Base-by-base conservation (phyloP, 2,329 filamentous ascomycete genomes). In the Penicillium oxalicum region DNA sequence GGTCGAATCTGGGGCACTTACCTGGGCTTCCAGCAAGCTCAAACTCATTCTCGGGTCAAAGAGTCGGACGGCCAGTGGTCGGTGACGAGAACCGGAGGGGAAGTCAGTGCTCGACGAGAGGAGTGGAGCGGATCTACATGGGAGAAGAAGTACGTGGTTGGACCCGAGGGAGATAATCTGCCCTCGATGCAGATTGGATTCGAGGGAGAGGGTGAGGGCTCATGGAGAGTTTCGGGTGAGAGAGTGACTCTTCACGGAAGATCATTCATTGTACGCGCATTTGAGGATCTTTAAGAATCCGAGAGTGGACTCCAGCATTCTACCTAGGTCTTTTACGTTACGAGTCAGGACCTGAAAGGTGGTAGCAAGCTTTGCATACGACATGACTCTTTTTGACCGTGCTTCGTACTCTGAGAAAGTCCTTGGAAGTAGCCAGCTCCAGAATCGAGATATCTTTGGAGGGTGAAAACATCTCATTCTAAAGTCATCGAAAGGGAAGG, bases 1-100 rank as follows among this genome's bases (percentile, higher is more conserved):
- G 64, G 57, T 13, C 56, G 60, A 6, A 59, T 67, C 9, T 64
- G 63, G 55, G 65, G 65, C 0, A 60, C 59, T 0, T 68, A 59
- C 52, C 18, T 68, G 28, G 64, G 54, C 6, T 37, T 68, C 25
- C 53, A 55, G 2, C 65, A 68, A 53, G 41, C 9, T 2, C 63
- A 65, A 48, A 48, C 44, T 28, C 47, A 58, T 38, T 45, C 36
- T 27, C 49, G 51, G 5, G 33, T 44, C 7, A 47, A 39, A 18
- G 49, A 50, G n/a, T 36, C 54, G 4, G 26, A 45, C 13, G 56
- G 54, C 4, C 39, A 40, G 0, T 45, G 49, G 44, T 38, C 40
- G 6, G 36, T 58, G 3, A 53, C 53, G 18, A 60, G 57, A 40
- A 51, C 37, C 5, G 65, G 63, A 4, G 51, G 37, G 13, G 56